phyloP scores from a whole-genome alignment of 208 protist species.

The Novymonas esmeraldas region DNA sequence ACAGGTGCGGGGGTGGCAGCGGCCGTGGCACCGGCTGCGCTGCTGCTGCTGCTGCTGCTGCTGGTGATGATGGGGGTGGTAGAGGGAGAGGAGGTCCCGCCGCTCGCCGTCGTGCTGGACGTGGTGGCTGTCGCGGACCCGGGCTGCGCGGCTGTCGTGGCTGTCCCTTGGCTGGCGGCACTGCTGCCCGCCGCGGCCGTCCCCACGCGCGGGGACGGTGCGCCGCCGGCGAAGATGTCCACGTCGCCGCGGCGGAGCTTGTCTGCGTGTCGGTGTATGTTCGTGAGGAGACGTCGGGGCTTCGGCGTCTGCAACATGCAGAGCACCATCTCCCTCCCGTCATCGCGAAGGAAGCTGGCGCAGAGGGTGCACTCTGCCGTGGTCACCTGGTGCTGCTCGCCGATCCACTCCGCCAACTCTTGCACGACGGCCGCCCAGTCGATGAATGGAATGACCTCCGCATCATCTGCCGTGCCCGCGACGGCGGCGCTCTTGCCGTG shows the following conservation, averaged over 20 bases:
- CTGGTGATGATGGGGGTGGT: too few species aligned
- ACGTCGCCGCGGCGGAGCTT: constrained; percentile 20
- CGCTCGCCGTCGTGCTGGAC: background rate
- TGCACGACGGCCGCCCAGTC: constrained; percentile 69
- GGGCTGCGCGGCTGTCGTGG: background rate
- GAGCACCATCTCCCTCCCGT: constrained; percentile 77
- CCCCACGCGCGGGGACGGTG: constrained; percentile 6
- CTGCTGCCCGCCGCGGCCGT: constrained; percentile 1
- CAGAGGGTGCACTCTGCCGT: constrained; percentile 68
- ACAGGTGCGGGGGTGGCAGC: background rate
- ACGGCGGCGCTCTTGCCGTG: constrained; percentile 1
- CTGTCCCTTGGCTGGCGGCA: constrained; percentile 2
- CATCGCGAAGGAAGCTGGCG: constrained; percentile 73
- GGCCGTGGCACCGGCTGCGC: background rate
- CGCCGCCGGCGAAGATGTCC: background rate
- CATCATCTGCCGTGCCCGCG: background rate
- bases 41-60: background rate
- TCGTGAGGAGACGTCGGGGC: constrained; percentile 26
- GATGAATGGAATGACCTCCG: constrained; percentile 30
- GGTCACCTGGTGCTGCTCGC: constrained; percentile 18
- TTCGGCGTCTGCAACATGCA: constrained; percentile 78
- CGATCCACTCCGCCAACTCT: constrained; percentile 53
- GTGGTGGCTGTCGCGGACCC: background rate
- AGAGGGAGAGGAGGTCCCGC: background rate
- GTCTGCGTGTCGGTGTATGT: constrained; percentile 32